Evolutionary conservation across 306 rosid genomes (phyloP), one percentile per base, ranked within the genome.

Genomic region (Rosa chinensis): DNA sequence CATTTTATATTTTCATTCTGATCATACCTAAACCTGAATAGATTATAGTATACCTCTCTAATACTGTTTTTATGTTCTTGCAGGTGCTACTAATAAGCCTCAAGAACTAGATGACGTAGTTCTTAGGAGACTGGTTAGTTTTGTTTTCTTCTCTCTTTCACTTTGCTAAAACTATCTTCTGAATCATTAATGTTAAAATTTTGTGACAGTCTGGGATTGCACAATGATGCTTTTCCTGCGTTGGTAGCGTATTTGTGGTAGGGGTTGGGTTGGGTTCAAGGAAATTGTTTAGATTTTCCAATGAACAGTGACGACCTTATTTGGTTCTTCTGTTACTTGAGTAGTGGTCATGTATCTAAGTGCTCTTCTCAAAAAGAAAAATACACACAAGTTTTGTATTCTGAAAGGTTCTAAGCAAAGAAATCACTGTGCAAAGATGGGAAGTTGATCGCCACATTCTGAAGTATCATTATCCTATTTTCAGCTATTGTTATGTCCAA

Each of bases 1-100:
- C 53, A 55, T 79, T 71, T 47, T 70, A 23, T 66, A 72, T 40
- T 16, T 40, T 10, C 39, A 66, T 50, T 76, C 4, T 55, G 45
- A 69, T 62, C 69, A 47, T 21, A 35, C 77, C 23, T 18, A 73
- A 18, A 73, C 39, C 49, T 53, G 66, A 73, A 53, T 18, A 39
- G 48, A 52, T 53, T 71, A 17, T 32, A 32, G 8, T 14, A 49
- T 14, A 7, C 39, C 39, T 18, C 44, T 10, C 62, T 75, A 23
- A 59, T 62, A 48, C 72, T 70, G 63, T 58, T 82, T 75, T 76
- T 64, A 63, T 83, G 74, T 80, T 16, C 40, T 74, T 83, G 64
- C 80, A 94, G 99, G 99, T 84, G 99, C 99, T 35, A 94, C 99
- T 39, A 94, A 94, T 85, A 94, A 92, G 94, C 99, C 99, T 2